Evolutionary conservation across 139 green algal species (phyloP), one percentile per base, ranked within the genome.

Genomic region (Coelastrella sp.): DNA sequence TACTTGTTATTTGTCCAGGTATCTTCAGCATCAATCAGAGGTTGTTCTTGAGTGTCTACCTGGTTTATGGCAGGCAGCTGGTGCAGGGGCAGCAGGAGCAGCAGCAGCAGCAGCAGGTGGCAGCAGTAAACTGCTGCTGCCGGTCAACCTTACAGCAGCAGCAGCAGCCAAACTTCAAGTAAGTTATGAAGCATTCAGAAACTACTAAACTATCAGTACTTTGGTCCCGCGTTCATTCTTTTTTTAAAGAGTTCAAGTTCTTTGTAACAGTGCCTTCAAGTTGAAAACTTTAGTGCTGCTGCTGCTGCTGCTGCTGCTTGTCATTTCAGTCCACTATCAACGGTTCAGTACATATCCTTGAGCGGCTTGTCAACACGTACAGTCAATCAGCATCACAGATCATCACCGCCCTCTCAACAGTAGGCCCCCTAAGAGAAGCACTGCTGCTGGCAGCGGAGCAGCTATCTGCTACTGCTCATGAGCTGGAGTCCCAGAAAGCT

Each of bases 11-110:
- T n/a, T 27, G 23, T 73, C 30, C 80, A 86, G 80, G 50, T 38
- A 82, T 37, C 40, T 87, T 32, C 23, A 43, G 27, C 50, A 38
- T 25, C 71, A 77, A 4, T 82, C 82, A 3, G 51, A 19, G 8
- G 38, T 81, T 35, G 6, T 81, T 30, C 53, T 87, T 21, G 53
- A 62, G 27, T 81, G 71, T 37, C 82, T 87, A 21, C 82, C 82
- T 34, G 82, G 69, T 34, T 32, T 87, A 23, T 87, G 82, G 82
- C 41, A 78, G 40, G 57, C 59, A 9, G 71, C 71, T 32, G 48
- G 40, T 38, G 67, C 50, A 69, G 62, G 27, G 13, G 27, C n/a
- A 41, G 62, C 62, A 0, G n/a, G 13, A 17, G 11, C 82, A 35
- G 30, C 69, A 59, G 68, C 57, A 30, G 30, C 67, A 1, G 43